These are phyloP conservation scores for Aureobasidium sp. DNA, from an alignment of 2,329 filamentous ascomycete genomes.

Conservation along the genomic window DNA sequence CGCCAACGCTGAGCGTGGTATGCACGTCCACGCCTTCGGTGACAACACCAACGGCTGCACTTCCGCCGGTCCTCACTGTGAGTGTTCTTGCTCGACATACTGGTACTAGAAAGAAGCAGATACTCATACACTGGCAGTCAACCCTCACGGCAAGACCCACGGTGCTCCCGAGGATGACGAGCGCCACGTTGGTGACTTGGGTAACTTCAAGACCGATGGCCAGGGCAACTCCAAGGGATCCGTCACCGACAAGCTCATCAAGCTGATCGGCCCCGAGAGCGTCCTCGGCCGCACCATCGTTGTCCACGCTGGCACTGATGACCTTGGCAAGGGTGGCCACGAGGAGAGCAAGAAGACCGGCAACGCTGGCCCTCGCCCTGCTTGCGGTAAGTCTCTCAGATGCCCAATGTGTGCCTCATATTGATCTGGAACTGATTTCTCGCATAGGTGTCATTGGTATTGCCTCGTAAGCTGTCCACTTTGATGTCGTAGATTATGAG, in stretches of 20 bases:
- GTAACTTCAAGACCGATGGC: slow-evolving; percentile 92
- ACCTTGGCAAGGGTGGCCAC: slow-evolving; percentile 85
- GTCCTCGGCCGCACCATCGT: slow-evolving; percentile 94
- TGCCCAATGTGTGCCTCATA: background rate
- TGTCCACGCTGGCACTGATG: slow-evolving; percentile 89
- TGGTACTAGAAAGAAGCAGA: background rate
- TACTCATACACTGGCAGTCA: slow-evolving; percentile 59
- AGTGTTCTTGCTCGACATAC: slow-evolving; percentile 31
- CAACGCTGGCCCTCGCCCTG: slow-evolving; percentile 86
- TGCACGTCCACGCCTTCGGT: slow-evolving; percentile 98
- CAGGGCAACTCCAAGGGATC: slow-evolving; percentile 85
- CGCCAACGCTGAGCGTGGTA: slow-evolving; percentile 89
- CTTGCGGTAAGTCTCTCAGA: slow-evolving; percentile 64
- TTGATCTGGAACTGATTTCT: background rate
- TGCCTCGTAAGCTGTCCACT: slow-evolving; percentile 22
- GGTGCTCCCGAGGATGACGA: slow-evolving; percentile 74
- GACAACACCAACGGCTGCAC: slow-evolving; percentile 99
- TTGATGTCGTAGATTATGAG: background rate
- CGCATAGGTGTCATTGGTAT: slow-evolving; percentile 33
- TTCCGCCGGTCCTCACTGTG: slow-evolving; percentile 94
- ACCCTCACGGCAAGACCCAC: slow-evolving; percentile 88
- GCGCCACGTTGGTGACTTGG: slow-evolving; percentile 94
- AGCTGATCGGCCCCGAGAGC: slow-evolving; percentile 93
- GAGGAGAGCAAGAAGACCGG: slow-evolving; percentile 98
- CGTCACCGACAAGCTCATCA: slow-evolving; percentile 73